Conservation (phyloP, 352 stramenopile genomes). For the Globisporangium cylindrosporum region DNA sequence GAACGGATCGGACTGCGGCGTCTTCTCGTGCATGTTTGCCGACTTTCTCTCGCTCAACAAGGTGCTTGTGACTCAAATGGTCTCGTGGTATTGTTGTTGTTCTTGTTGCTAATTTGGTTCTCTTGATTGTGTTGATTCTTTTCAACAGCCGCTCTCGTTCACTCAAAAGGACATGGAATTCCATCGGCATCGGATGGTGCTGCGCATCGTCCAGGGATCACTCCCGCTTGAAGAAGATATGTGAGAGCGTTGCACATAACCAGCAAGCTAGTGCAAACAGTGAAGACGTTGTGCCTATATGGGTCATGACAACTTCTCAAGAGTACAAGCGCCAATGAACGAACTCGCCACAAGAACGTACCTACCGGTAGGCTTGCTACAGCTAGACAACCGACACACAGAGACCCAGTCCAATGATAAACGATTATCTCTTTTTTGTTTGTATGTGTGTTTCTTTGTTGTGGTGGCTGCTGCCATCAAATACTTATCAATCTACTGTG, state of each 20-base stretch:
- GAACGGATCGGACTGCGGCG: constrained; percentile 83
- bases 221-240: constrained; percentile 70
- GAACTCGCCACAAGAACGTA: neutral
- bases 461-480: constrained; percentile 5
- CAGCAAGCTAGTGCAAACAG: neutral
- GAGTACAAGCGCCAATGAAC: neutral
- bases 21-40: constrained; percentile 87
- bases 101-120: neutral
- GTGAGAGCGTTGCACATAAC: constrained; percentile 21
- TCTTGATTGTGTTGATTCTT: neutral
- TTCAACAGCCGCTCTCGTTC: constrained; percentile 54
- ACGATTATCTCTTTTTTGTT: neutral
- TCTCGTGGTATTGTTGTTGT: neutral
- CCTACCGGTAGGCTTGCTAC: neutral
- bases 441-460: neutral
- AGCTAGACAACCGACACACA: neutral
- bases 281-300: neutral
- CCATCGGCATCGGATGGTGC: constrained; percentile 79
- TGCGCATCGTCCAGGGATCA: constrained; percentile 61
- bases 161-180: constrained; percentile 83
- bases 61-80: constrained; percentile 27
- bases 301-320: neutral
- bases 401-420: neutral
- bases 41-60: constrained; percentile 70
- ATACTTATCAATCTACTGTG: constrained; percentile 11